Evolutionary conservation across 768 basidiomycete species (phyloP), one percentile per base, ranked within the genome.

Genomic region (Hygrophoropsis aurantiaca): DNA sequence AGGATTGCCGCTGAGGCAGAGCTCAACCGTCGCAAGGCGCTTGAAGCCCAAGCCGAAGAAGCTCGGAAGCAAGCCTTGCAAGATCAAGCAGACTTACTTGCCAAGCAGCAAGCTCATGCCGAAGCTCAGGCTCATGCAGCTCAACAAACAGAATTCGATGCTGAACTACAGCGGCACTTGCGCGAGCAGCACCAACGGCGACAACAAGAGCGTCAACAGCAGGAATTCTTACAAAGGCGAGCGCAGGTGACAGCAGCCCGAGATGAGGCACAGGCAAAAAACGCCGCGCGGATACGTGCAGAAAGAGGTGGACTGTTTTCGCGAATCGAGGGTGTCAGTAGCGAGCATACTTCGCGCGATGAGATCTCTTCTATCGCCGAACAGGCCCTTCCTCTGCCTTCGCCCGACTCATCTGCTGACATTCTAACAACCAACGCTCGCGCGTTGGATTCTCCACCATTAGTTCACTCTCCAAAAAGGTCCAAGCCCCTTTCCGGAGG

Each of bases 251-350:
- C 46, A 25, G 21, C 45, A 6, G 44, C 18, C 13, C 70, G 69
- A 49, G 60, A 56, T 34, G 68, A 58, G 25, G 59, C 57, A 9
- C 62, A 45, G 36, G 37, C 57, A 7, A 62, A 70, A 38, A 56
- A 61, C 30, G 64, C 59, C 5, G 46, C 55, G 11, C 59, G 51
- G 37, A 63, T 69, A n/a, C 57, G 51, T 25, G 57, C 60, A 15
- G 50, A 64, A 44, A 56, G 63, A 32, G 57, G 58, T 37, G 27
- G 27, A 6, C 27, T 30, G 27, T 7, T 30, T 7, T 30, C 27
- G 27, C 27, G 27, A 30, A 13, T 30, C 6, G 27, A 30, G 27
- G 27, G 27, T 30, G 27, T 13, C 7, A 30, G 7, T 30, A 13
- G 6, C 27, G 27, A 30, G 7, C 27, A 7, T 30, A 6, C 27